Evolutionary conservation across 2,329 filamentous ascomycete species (phyloP).

Genomic region (Ophiocordyceps australis): DNA sequence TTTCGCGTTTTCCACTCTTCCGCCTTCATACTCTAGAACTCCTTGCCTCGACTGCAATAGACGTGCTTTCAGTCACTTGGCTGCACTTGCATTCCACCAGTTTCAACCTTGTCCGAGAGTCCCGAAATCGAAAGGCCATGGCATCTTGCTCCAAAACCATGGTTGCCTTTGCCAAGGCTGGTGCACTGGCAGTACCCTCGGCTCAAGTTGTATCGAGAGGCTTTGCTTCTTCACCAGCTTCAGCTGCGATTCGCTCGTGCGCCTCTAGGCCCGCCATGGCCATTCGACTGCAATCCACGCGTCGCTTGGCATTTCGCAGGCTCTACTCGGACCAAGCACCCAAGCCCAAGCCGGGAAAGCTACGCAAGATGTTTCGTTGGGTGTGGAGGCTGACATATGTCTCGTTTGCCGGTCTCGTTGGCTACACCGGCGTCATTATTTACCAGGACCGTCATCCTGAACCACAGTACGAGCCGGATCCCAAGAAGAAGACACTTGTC

Average conservation of each 20-base stretch:
- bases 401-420: slow-evolving; percentile 49
- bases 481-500: slow-evolving; percentile 90
- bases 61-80: no score
- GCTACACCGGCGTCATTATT: slow-evolving; percentile 62
- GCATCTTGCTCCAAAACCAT: slow-evolving; percentile 26
- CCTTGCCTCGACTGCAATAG: no score
- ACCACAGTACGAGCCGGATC: slow-evolving; percentile 64
- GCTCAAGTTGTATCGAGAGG: slow-evolving; percentile 10
- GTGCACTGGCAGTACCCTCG: slow-evolving; percentile 9
- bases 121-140: slow-evolving; percentile 13
- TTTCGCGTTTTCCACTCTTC: no score
- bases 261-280: slow-evolving; percentile 12
- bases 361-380: slow-evolving; percentile 56
- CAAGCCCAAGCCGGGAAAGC: slow-evolving; percentile 34
- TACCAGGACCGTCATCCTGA: slow-evolving; percentile 67
- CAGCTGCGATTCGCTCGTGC: slow-evolving; percentile 7
- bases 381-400: slow-evolving; percentile 71
- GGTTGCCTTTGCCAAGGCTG: slow-evolving; percentile 14
- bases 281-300: slow-evolving; percentile 15
- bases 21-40: no score
- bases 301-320: slow-evolving; percentile 22
- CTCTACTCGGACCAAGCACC: slow-evolving; percentile 32
- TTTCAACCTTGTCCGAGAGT: no score
- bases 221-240: slow-evolving; percentile 15
- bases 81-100: no score